Percentiles rank a stretch among this genome's conserved stretches.
Conservation (phyloP, 148 eudicot species). For the Persicaria maculosa region DNA sequence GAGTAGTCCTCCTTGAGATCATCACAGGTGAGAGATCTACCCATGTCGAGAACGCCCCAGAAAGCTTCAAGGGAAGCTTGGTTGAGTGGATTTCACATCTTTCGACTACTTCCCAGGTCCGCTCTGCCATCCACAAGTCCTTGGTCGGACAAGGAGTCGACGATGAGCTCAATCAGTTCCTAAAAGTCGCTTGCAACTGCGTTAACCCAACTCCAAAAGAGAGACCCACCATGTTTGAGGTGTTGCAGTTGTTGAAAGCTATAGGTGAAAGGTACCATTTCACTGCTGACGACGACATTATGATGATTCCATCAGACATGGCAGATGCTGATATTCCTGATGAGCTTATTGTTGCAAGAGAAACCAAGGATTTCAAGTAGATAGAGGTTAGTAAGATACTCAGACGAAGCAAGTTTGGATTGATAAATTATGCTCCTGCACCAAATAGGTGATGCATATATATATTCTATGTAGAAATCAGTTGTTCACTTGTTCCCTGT, state of each 20-base stretch:
- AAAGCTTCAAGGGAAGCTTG: slow-evolving; percentile 44
- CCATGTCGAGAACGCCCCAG: slow-evolving; percentile 25
- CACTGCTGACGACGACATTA: slow-evolving; percentile 35
- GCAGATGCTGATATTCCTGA: slow-evolving; percentile 28
- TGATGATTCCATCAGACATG: slow-evolving; percentile 22
- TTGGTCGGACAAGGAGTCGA: slow-evolving; percentile 28
- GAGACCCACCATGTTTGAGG: slow-evolving; percentile 52
- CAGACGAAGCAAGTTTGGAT: neutral
- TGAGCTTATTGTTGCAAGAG: slow-evolving; percentile 42
- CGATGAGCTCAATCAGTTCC: slow-evolving; percentile 32
- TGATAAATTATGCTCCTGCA: neutral
- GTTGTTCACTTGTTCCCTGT: neutral
- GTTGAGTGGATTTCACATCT: slow-evolving; percentile 34
- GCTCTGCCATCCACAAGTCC: slow-evolving; percentile 27
- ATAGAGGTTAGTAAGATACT: slow-evolving; percentile 5
- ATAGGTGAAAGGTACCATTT: slow-evolving; percentile 41
- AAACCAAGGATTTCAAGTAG: slow-evolving; percentile 14
- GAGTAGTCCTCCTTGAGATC: slow-evolving; percentile 35
- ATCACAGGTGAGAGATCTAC: slow-evolving; percentile 41
- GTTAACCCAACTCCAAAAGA: slow-evolving; percentile 31
- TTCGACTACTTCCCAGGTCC: slow-evolving; percentile 19
- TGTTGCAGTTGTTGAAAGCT: slow-evolving; percentile 37
- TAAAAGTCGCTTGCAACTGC: slow-evolving; percentile 35
- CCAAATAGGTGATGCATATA: neutral
- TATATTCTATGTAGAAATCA: neutral